These are phyloP conservation scores for Hanseniaspora vineae DNA, from an alignment of 805 yeast species.

Conservation along the genomic window DNA sequence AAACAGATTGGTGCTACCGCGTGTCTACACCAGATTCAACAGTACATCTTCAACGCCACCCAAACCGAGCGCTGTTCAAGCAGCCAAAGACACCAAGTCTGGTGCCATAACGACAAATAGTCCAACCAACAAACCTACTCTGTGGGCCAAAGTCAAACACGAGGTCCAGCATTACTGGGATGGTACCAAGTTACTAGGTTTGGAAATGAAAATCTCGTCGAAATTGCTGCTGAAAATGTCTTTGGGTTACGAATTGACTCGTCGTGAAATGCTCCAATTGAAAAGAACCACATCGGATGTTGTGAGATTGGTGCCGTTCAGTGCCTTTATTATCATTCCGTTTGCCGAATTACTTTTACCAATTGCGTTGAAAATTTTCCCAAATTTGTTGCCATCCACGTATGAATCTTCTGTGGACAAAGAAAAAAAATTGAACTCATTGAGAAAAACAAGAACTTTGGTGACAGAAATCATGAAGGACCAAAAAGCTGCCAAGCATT, in stretches of 20 bases:
- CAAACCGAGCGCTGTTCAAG: background rate
- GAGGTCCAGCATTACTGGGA: slow-evolving; percentile 90
- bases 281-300: slow-evolving; percentile 80
- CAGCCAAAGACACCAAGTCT: background rate
- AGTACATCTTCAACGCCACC: slow-evolving; percentile 1
- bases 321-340: slow-evolving; percentile 81
- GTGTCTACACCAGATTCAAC: background rate
- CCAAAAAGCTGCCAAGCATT: slow-evolving; percentile 55
- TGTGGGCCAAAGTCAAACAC: slow-evolving; percentile 81
- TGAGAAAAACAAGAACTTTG: slow-evolving; percentile 49
- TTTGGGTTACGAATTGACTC: slow-evolving; percentile 79
- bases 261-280: slow-evolving; percentile 83
- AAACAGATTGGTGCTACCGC: background rate
- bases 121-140: slow-evolving; percentile 29
- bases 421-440: slow-evolving; percentile 40
- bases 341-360: slow-evolving; percentile 91
- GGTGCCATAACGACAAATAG: background rate
- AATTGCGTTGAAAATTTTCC: slow-evolving; percentile 81
- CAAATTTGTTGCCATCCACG: slow-evolving; percentile 87
- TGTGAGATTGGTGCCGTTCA: slow-evolving; percentile 80
- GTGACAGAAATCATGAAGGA: slow-evolving; percentile 51
- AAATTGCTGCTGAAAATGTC: slow-evolving; percentile 70
- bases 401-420: slow-evolving; percentile 56
- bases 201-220: slow-evolving; percentile 75
- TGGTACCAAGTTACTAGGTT: slow-evolving; percentile 87